Evolutionary conservation across 108 stramenopile species (phyloP).

Genomic region (Cylindrotheca fusiformis): DNA sequence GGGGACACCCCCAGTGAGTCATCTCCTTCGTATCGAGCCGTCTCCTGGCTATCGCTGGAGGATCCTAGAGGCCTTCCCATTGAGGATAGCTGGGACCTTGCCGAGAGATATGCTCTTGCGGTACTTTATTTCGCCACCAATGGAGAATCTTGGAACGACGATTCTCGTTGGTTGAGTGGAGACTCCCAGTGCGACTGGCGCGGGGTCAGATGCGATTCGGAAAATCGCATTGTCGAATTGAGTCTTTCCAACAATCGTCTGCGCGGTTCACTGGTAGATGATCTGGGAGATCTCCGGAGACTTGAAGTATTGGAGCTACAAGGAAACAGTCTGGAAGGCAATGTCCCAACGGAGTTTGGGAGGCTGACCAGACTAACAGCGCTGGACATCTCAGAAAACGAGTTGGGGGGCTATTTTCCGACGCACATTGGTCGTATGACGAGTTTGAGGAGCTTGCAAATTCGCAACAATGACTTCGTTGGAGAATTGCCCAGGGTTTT

Average conservation of each 20-base stretch:
- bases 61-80: not conserved
- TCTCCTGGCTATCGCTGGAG: not conserved
- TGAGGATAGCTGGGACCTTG: not conserved
- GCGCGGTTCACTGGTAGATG: too few species aligned
- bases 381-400: slow-evolving; percentile 45
- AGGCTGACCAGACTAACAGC: slow-evolving; percentile 48
- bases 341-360: slow-evolving; percentile 49
- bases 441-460: slow-evolving; percentile 40
- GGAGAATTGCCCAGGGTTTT: slow-evolving; percentile 27
- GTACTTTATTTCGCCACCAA: slow-evolving; percentile 46
- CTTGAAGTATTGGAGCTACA: slow-evolving; percentile 52
- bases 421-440: slow-evolving; percentile 39
- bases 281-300: slow-evolving; percentile 34
- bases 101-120: slow-evolving; percentile 36
- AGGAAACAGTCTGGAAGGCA: slow-evolving; percentile 61
- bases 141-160: slow-evolving; percentile 32
- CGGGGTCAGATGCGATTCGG: slow-evolving; percentile 57
- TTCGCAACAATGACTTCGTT: slow-evolving; percentile 50
- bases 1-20: not conserved
- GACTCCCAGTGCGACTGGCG: slow-evolving; percentile 57
- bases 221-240: too few species aligned
- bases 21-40: not conserved
- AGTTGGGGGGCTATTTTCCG: slow-evolving; percentile 56
- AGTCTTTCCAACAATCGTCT: too few species aligned
- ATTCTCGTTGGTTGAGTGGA: slow-evolving; percentile 21